Evolutionary conservation across 306 rosid genomes (phyloP), one percentile per base, ranked within the genome.

Genomic region (Vigna nakashimae): DNA sequence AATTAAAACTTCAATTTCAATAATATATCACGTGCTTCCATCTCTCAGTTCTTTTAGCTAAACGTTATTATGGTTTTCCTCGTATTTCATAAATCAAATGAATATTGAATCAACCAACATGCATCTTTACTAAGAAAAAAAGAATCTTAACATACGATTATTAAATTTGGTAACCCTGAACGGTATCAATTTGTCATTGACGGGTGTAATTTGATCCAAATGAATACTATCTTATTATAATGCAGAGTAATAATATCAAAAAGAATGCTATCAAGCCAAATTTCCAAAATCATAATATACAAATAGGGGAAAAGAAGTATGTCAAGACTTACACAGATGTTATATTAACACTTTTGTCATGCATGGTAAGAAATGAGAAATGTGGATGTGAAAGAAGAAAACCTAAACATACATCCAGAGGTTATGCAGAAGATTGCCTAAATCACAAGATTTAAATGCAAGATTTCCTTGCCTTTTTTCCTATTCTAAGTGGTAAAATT

Each of bases 401-500:
- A 34, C 45, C 40, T 22, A 38, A 65, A 53, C 43, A 38, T 64
- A 17, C 34, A 75, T 20, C 59, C 18, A 64, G 16, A n/a, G 48
- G n/a, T 62, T 16, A 17, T 62, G 38, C 63, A 63, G 4, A 63
- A 76, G 40, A 67, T 66, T 38, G 34, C 71, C 8, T 48, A 36
- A 36, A 75, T 50, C 36, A 68, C 28, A 68, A 38, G 62, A 14
- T 48, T 59, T 20, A 30, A 3, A 75, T 26, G 22, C 72, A 67
- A 15, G 12, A 2, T 49, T 43, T 34, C 22, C 38, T 36, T 18
- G n/a, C 9, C 16, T 28, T 34, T 42, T 8, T 65, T 6, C 34
- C 7, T 7, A 32, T 9, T 7, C 20, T 16, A 56, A 34, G 20
- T 7, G 4, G 52, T 22, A 66, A 8, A 56, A 56, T 56, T 56